Percentiles rank a stretch among this genome's conserved stretches.
Evolutionary conservation across 2,329 filamentous ascomycete genomes (phyloP).

Genomic region (Cladorrhinum sp.): DNA sequence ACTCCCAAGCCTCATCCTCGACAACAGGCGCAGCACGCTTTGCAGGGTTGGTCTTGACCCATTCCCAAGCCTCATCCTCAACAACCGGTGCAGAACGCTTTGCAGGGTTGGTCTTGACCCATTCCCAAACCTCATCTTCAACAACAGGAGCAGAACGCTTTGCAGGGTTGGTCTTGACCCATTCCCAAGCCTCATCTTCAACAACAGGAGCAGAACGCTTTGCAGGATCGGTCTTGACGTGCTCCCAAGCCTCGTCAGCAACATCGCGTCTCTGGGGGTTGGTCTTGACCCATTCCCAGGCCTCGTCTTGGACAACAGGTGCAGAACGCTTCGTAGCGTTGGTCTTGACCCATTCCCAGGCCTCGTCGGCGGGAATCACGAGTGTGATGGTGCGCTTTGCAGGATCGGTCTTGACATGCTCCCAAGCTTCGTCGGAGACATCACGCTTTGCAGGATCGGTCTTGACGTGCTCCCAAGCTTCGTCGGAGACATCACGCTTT

Average conservation of each 20-base stretch:
- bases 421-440: not conserved
- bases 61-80: too few species aligned
- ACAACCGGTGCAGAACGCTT: not conserved
- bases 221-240: not conserved
- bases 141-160: not conserved
- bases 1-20: not conserved
- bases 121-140: too few species aligned
- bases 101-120: too few species aligned
- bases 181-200: not conserved
- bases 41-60: too few species aligned
- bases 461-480: not conserved
- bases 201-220: not conserved
- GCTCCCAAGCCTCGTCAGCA: not conserved
- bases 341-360: not conserved
- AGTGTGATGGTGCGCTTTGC: not conserved
- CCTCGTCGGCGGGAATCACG: not conserved
- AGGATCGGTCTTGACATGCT: not conserved
- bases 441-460: not conserved
- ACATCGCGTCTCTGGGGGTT: too few species aligned
- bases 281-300: too few species aligned
- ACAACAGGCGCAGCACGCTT: not conserved
- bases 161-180: not conserved
- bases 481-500: not conserved
- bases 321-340: not conserved
- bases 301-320: too few species aligned